phyloP scores from a whole-genome alignment of 768 basidiomycete genomes.

The Termitomyces sp. region DNA sequence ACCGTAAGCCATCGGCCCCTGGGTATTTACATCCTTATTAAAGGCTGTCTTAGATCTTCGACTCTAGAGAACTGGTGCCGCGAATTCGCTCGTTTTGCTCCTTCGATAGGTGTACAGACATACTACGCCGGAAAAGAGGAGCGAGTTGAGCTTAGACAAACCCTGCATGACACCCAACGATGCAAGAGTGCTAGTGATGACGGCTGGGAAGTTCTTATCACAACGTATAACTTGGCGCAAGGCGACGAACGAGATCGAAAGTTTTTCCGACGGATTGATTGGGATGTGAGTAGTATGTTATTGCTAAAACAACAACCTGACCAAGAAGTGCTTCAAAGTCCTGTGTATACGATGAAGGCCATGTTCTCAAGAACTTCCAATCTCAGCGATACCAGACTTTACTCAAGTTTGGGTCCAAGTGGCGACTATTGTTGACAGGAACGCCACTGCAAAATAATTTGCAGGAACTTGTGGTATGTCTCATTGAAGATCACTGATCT shows the following conservation, averaged over 20 bases:
- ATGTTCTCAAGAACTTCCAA: constrained; percentile 95
- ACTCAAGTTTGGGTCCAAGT: constrained; percentile 79
- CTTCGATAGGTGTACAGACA: constrained; percentile 79
- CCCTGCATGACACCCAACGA: constrained; percentile 60
- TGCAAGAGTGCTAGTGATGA: constrained; percentile 44
- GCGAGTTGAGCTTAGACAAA: constrained; percentile 69
- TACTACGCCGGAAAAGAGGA: constrained; percentile 96
- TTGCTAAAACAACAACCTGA: background rate
- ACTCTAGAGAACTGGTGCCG: constrained; percentile 98
- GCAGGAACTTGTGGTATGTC: constrained; percentile 81
- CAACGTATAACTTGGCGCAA: constrained; percentile 93
- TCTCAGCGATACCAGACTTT: constrained; percentile 94
- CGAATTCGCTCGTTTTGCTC: constrained; percentile 91
- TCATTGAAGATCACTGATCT: background rate
- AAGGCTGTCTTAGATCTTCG: constrained; percentile 63
- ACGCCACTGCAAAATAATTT: constrained; percentile 93
- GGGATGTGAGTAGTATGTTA: constrained; percentile 68
- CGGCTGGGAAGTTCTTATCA: constrained; percentile 92
- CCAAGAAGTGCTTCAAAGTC: constrained; percentile 46
- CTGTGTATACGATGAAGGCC: constrained; percentile 96
- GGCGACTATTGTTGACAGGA: constrained; percentile 92
- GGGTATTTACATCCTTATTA: constrained; percentile 1
- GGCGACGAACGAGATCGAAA: constrained; percentile 89
- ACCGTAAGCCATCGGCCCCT: constrained; percentile 59
- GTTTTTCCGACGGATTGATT: constrained; percentile 87